These are phyloP conservation scores for Tolypocladium capitatum DNA, from an alignment of 2,329 filamentous ascomycete species.

Conservation along the genomic window DNA sequence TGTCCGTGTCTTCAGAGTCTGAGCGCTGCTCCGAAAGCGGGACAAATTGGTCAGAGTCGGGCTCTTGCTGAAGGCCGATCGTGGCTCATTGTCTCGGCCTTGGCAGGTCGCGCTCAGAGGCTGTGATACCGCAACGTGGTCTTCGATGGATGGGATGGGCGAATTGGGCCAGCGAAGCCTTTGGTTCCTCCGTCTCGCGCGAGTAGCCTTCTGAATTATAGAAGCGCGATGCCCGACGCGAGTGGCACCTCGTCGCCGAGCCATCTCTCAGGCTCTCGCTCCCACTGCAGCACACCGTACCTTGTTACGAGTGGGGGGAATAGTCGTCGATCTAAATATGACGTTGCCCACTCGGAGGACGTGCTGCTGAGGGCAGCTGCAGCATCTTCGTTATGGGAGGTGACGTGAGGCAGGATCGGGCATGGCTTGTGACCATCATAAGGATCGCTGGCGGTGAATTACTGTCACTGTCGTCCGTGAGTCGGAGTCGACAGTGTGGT, in stretches of 20 bases:
- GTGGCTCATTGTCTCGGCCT: no score
- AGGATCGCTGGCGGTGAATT: constrained; percentile 38
- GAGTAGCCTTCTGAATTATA: no score
- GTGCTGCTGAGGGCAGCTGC: not conserved
- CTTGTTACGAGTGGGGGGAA: no score
- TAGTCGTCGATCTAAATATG: constrained; percentile 20
- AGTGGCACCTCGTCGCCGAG: constrained; percentile 20
- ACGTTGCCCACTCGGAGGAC: constrained; percentile 26
- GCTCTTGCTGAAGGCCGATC: not conserved
- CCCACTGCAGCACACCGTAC: no score
- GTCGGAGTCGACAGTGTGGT: constrained; percentile 35
- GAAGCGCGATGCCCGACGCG: no score
- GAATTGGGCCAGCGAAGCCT: not conserved
- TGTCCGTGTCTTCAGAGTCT: not conserved
- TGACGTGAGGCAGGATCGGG: constrained; percentile 13
- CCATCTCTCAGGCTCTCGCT: constrained; percentile 10
- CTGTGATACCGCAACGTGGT: not conserved
- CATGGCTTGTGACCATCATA: constrained; percentile 47
- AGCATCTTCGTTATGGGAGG: not conserved
- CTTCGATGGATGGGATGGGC: not conserved
- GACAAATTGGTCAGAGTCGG: not conserved
- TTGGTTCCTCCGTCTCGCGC: no score
- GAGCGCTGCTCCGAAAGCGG: not conserved
- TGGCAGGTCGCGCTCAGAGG: not conserved
- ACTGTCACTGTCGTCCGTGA: constrained; percentile 54